These are phyloP conservation scores for Vachellia collinsii DNA, from an alignment of 306 rosid species.

Conservation along the genomic window DNA sequence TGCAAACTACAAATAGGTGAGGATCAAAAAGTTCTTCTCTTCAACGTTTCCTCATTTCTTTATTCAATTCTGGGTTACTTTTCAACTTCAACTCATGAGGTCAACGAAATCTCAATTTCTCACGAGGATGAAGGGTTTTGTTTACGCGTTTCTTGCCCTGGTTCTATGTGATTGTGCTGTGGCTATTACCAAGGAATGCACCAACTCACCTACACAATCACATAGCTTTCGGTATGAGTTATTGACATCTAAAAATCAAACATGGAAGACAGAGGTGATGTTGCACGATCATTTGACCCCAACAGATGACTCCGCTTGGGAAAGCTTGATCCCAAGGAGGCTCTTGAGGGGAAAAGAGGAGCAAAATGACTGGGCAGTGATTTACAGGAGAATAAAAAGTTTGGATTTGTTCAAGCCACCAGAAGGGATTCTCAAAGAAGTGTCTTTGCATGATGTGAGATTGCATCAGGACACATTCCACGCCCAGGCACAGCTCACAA, in stretches of 20 bases:
- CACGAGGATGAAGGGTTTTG: constrained; percentile 1
- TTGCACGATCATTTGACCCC: constrained; percentile 65
- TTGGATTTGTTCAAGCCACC: constrained; percentile 31
- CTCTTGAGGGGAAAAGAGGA: constrained; percentile 47
- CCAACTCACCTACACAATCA: constrained; percentile 53
- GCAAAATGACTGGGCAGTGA: constrained; percentile 49
- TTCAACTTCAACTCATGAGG: background rate
- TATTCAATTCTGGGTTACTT: background rate
- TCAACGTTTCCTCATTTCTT: background rate
- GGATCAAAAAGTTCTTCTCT: background rate
- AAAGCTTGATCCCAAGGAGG: constrained; percentile 57
- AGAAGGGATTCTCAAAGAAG: constrained; percentile 52
- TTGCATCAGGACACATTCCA: constrained; percentile 54
- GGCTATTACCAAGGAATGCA: constrained; percentile 50
- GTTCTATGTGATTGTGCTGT: constrained; percentile 34
- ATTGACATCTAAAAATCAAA: constrained; percentile 48
- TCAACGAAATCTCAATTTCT: background rate
- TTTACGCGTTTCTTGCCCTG: background rate
- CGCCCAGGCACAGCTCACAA: constrained; percentile 59
- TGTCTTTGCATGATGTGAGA: constrained; percentile 61
- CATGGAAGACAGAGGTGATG: constrained; percentile 54
- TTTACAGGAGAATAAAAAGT: constrained; percentile 50
- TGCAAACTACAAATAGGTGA: background rate
- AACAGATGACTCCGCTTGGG: constrained; percentile 61
- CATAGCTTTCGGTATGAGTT: constrained; percentile 52